Percentiles rank a stretch among this genome's conserved stretches.
Evolutionary conservation across 2,329 filamentous ascomycete species (phyloP).

Genomic region (Exutisphaerella laricina): DNA sequence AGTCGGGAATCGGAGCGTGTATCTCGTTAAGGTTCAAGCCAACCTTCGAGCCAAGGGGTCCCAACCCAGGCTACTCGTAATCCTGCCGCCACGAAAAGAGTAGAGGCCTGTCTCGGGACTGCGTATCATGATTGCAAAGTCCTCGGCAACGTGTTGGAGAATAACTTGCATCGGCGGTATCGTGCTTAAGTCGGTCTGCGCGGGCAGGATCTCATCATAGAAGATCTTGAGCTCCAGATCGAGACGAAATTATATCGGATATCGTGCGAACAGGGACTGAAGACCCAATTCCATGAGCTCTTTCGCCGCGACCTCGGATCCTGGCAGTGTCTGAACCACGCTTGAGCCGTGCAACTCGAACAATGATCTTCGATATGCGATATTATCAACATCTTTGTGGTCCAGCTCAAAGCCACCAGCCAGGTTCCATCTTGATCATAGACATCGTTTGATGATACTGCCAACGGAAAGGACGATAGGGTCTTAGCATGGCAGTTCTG

Average conservation of each 20-base stretch:
- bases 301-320: conserved; percentile 72
- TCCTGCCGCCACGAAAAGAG: conserved; percentile 65
- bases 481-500: conserved; percentile 61
- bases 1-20: conserved; percentile 70
- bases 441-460: conserved; percentile 87
- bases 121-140: conserved; percentile 71
- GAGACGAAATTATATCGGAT: conserved; percentile 67
- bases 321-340: conserved; percentile 64
- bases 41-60: conserved; percentile 67
- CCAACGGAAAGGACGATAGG: conserved; percentile 79
- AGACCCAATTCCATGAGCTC: conserved; percentile 83
- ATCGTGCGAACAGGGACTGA: conserved; percentile 72
- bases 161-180: conserved; percentile 64
- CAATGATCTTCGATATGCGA: conserved; percentile 62
- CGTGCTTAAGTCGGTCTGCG: conserved; percentile 53
- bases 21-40: conserved; percentile 65
- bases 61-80: conserved; percentile 79
- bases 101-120: conserved; percentile 68
- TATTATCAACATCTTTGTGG: conserved; percentile 60
- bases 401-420: conserved; percentile 92
- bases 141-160: conserved; percentile 74
- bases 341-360: conserved; percentile 57
- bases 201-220: conserved; percentile 63
- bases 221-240: conserved; percentile 52
- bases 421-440: conserved; percentile 72